Evolutionary conservation across 2,329 filamentous ascomycete genomes (phyloP).

Genomic region (Grosmannia penicillata): DNA sequence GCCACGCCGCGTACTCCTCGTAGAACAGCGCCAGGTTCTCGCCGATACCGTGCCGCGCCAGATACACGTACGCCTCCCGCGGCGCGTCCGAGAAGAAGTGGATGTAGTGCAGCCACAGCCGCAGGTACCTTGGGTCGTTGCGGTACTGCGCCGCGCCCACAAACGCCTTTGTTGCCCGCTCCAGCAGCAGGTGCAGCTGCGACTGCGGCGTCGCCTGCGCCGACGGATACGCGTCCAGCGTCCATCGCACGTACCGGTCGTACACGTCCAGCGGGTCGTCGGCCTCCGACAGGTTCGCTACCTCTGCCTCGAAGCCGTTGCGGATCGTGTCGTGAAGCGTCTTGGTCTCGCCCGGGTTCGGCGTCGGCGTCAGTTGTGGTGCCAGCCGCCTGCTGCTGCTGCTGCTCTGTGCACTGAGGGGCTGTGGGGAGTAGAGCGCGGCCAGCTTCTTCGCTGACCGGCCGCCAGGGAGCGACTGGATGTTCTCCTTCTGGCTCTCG

Average conservation of each 20-base stretch:
- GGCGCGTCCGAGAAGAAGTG: slow-evolving; percentile 85
- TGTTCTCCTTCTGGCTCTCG: slow-evolving; percentile 95
- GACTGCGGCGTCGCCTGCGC: slow-evolving; percentile 84
- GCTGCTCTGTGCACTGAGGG: slow-evolving; percentile 24
- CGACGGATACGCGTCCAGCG: slow-evolving; percentile 83
- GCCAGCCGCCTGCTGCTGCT: slow-evolving; percentile 32
- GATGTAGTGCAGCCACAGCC: slow-evolving; percentile 90
- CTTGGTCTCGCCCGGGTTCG: slow-evolving; percentile 54
- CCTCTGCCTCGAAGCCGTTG: slow-evolving; percentile 73
- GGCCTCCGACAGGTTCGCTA: slow-evolving; percentile 64
- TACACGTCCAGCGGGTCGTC: slow-evolving; percentile 94
- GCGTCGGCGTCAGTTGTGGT: slow-evolving; percentile 24
- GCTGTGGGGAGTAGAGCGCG: slow-evolving; percentile 59
- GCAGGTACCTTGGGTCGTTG: slow-evolving; percentile 87
- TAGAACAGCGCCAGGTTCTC: slow-evolving; percentile 84
- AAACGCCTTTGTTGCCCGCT: slow-evolving; percentile 85
- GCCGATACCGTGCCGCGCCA: slow-evolving; percentile 77
- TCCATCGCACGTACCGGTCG: slow-evolving; percentile 96
- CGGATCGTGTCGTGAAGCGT: slow-evolving; percentile 68
- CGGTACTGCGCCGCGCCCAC: slow-evolving; percentile 77
- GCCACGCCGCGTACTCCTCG: slow-evolving; percentile 89
- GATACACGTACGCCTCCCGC: slow-evolving; percentile 80
- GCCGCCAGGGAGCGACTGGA: slow-evolving; percentile 77
- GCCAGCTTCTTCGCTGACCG: slow-evolving; percentile 82
- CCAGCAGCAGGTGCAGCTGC: slow-evolving; percentile 76